Conservation (phyloP, 306 rosid species). For the Vachellia pachyceras region DNA sequence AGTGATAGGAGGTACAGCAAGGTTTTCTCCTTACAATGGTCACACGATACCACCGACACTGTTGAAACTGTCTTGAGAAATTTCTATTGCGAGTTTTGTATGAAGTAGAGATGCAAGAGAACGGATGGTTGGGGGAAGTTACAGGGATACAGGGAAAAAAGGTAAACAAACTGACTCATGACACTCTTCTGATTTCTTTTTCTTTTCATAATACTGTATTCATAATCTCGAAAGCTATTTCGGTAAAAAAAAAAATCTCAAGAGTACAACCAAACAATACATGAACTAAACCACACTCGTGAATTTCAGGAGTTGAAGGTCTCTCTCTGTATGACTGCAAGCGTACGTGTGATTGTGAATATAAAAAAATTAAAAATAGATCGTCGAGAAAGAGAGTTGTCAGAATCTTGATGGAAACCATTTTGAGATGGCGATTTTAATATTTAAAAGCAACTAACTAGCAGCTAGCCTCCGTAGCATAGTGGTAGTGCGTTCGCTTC, state of each 20-base stretch:
- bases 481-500: conserved; percentile 99
- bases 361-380: too few species aligned
- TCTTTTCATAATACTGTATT: too few species aligned
- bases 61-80: not conserved
- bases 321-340: not conserved
- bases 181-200: too few species aligned
- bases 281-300: not conserved
- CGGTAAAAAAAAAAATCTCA: too few species aligned
- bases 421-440: too few species aligned
- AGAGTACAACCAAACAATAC: too few species aligned
- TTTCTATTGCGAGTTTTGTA: not conserved
- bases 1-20: not conserved
- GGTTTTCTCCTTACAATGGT: not conserved
- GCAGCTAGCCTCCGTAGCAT: conserved; percentile 78
- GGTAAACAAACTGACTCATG: not conserved
- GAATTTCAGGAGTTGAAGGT: not conserved
- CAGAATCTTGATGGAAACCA: too few species aligned
- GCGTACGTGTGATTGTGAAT: too few species aligned
- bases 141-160: not conserved
- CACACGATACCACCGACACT: not conserved
- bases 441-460: too few species aligned
- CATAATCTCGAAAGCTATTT: too few species aligned
- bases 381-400: fast-evolving
- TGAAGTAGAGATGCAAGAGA: not conserved
- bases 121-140: not conserved